Conservation (phyloP, 1,284 basidiomycete species). For the Sanghuangporus sanghuang region DNA sequence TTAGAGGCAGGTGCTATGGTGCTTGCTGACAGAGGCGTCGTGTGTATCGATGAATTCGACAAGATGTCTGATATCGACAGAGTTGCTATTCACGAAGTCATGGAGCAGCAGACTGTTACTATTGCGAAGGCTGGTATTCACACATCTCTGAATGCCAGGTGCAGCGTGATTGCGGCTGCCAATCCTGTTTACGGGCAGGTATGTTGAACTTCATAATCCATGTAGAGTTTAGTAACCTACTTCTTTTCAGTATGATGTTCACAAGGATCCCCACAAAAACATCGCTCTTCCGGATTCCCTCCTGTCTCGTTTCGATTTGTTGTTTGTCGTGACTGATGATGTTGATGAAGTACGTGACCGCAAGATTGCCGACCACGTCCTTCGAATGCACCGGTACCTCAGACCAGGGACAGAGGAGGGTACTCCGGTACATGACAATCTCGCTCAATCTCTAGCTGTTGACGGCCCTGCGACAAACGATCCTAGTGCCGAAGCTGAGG, state of each 20-base stretch:
- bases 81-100: constrained; percentile 99
- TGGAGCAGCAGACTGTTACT: constrained; percentile 99
- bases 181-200: constrained; percentile 99
- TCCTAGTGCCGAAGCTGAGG: constrained; percentile 50
- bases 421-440: constrained; percentile 82
- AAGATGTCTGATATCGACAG: constrained; percentile 99
- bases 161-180: constrained; percentile 96
- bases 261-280: constrained; percentile 99
- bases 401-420: constrained; percentile 96
- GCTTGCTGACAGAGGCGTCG: constrained; percentile 97
- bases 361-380: constrained; percentile 94
- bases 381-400: constrained; percentile 96
- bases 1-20: constrained; percentile 99
- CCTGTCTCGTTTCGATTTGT: constrained; percentile 96
- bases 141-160: constrained; percentile 95
- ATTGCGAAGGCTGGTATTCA: constrained; percentile 99
- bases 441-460: constrained; percentile 83
- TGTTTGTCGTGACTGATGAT: constrained; percentile 98
- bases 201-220: constrained; percentile 23
- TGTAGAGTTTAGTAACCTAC: not conserved
- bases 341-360: constrained; percentile 95
- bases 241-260: constrained; percentile 88
- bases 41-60: constrained; percentile 99
- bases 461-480: constrained; percentile 64
- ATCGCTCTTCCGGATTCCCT: constrained; percentile 98